These are phyloP conservation scores for Capsicum baccatum DNA, from an alignment of 257 asterid genomes.

Conservation along the genomic window DNA sequence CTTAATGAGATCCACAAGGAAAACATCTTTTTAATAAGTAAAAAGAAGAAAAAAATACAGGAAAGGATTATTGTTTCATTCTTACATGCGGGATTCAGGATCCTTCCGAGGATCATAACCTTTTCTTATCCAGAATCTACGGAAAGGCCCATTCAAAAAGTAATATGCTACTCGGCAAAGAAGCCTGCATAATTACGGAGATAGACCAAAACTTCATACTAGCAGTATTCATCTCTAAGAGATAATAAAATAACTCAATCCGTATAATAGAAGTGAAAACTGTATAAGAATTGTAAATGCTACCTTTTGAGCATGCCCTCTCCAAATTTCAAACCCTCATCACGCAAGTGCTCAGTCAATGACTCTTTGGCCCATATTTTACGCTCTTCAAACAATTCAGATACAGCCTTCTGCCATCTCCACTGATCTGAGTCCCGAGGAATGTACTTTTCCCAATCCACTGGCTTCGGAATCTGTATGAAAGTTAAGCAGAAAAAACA, in stretches of 20 bases:
- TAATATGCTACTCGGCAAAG: constrained; percentile 85
- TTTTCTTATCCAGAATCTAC: constrained; percentile 86
- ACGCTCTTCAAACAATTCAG: constrained; percentile 84
- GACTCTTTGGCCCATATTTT: constrained; percentile 86
- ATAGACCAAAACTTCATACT: constrained; percentile 6
- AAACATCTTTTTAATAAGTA: constrained; percentile 27
- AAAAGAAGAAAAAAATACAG: constrained; percentile 11
- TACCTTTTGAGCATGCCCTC: constrained; percentile 72
- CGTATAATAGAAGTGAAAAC: not conserved
- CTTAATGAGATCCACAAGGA: constrained; percentile 11
- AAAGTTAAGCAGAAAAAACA: constrained; percentile 62
- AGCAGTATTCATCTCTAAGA: constrained; percentile 21
- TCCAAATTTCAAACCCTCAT: constrained; percentile 58
- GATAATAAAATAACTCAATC: not conserved
- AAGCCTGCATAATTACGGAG: constrained; percentile 58
- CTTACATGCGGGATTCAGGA: constrained; percentile 93
- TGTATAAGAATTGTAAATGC: constrained; percentile 27
- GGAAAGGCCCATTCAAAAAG: constrained; percentile 89
- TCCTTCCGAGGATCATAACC: constrained; percentile 98
- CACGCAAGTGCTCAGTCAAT: constrained; percentile 62
- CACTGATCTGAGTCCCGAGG: constrained; percentile 67
- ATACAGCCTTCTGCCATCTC: constrained; percentile 74
- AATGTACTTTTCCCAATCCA: constrained; percentile 79
- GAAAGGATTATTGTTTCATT: constrained; percentile 25
- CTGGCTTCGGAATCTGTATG: constrained; percentile 90